phyloP scores from a whole-genome alignment of 345 rosid species.

The Theobroma cacao region DNA sequence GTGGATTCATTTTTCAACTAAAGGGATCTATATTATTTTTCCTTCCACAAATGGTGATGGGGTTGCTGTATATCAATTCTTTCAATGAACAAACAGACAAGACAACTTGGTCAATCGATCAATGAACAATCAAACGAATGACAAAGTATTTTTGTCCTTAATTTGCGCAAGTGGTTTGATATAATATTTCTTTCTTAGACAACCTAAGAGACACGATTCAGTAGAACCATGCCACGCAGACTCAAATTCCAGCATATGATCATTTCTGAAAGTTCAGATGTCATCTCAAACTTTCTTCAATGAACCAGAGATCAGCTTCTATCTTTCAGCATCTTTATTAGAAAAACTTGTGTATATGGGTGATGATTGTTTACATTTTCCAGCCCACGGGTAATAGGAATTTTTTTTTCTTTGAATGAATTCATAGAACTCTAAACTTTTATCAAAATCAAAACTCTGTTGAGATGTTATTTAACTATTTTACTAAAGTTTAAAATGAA shows the following conservation, averaged over 20 bases:
- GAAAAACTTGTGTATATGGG: not conserved
- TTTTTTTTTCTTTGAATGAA: not conserved
- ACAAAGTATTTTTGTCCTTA: not conserved
- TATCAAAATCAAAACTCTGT: not conserved
- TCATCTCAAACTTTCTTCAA: not conserved
- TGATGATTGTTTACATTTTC: not conserved
- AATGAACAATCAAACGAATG: not conserved
- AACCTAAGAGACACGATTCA: not conserved
- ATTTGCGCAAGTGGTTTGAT: not conserved
- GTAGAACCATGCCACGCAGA: slow-evolving; percentile 11
- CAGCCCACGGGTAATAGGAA: not conserved
- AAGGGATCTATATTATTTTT: not conserved
- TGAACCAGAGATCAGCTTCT: not conserved
- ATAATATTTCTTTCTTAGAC: not conserved
- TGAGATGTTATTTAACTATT: not conserved
- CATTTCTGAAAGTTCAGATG: not conserved
- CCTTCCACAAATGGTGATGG: not conserved
- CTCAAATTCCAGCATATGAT: not conserved
- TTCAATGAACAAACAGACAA: not conserved
- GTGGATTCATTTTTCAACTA: not conserved
- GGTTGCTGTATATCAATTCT: not conserved
- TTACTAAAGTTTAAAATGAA: not conserved
- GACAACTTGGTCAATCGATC: not conserved
- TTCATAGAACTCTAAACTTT: not conserved
- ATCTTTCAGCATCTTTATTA: not conserved